Conservation (phyloP, 2,329 filamentous ascomycete species). For the Amauroascus verrucosus region DNA sequence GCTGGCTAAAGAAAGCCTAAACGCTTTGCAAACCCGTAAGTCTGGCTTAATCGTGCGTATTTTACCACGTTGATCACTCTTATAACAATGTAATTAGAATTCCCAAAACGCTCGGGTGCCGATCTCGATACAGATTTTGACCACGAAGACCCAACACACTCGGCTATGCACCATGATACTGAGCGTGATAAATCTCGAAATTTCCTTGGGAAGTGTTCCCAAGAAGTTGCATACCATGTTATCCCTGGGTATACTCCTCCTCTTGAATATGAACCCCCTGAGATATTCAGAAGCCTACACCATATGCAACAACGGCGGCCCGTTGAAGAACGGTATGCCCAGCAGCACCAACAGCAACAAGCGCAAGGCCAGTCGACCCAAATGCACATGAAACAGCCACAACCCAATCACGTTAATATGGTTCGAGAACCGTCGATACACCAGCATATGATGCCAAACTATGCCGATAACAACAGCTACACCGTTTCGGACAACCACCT, state of each 20-base stretch:
- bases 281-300: constrained; percentile 37
- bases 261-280: constrained; percentile 39
- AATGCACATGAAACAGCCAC: constrained; percentile 39
- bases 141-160: constrained; percentile 33
- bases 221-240: constrained; percentile 58
- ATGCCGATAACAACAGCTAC: constrained; percentile 32
- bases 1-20: constrained; percentile 37
- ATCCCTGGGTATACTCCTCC: constrained; percentile 54
- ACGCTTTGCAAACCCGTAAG: constrained; percentile 31
- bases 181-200: constrained; percentile 53
- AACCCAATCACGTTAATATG: constrained; percentile 38
- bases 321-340: constrained; percentile 38
- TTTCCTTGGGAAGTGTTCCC: constrained; percentile 55
- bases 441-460: constrained; percentile 47
- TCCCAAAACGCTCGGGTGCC: constrained; percentile 31
- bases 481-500: constrained; percentile 24
- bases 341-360: constrained; percentile 42
- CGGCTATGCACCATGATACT: constrained; percentile 47
- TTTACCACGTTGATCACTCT: constrained; percentile 16
- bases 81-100: constrained; percentile 26
- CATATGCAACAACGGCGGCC: constrained; percentile 43
- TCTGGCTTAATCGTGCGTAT: constrained; percentile 7
- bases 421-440: constrained; percentile 48
- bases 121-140: constrained; percentile 37
- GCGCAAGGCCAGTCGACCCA: constrained; percentile 22